phyloP scores from a whole-genome alignment of 202 grass and related monocot genomes.

The Hordeum pubiflorum region DNA sequence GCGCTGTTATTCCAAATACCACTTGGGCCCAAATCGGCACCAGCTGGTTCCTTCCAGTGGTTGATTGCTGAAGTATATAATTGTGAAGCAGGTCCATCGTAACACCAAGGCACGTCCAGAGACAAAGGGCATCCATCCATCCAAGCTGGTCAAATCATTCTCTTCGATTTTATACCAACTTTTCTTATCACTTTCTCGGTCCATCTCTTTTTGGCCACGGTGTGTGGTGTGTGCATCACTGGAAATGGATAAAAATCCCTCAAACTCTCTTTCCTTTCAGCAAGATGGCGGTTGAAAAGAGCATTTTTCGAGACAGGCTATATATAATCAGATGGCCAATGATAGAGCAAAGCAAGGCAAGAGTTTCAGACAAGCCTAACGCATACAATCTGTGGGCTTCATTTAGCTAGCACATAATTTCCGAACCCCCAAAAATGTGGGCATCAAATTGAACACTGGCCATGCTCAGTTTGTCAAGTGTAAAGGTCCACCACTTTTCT shows the following conservation, averaged over 20 bases:
- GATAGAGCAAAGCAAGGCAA: neutral
- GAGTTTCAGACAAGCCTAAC: neutral
- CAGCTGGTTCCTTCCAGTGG: neutral
- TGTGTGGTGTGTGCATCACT: neutral
- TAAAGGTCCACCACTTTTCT: neutral
- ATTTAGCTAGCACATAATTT: too few relatives aligned
- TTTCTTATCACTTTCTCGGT: neutral
- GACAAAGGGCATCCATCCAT: neutral
- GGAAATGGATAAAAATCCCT: neutral
- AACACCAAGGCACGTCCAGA: neutral
- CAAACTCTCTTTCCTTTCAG: neutral
- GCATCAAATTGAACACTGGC: neutral
- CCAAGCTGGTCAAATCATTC: slow-evolving; percentile 17
- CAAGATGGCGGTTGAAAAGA: neutral
- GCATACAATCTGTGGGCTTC: neutral
- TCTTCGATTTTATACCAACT: neutral
- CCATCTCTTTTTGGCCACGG: neutral
- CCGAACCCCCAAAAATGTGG: neutral
- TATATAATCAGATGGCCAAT: neutral
- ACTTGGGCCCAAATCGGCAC: neutral
- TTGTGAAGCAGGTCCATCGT: neutral
- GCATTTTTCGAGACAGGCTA: too few relatives aligned
- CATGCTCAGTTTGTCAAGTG: neutral
- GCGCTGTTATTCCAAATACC: neutral
- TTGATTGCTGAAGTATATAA: neutral